Conservation (phyloP, 768 basidiomycete species). For the Suillus bovinus region DNA sequence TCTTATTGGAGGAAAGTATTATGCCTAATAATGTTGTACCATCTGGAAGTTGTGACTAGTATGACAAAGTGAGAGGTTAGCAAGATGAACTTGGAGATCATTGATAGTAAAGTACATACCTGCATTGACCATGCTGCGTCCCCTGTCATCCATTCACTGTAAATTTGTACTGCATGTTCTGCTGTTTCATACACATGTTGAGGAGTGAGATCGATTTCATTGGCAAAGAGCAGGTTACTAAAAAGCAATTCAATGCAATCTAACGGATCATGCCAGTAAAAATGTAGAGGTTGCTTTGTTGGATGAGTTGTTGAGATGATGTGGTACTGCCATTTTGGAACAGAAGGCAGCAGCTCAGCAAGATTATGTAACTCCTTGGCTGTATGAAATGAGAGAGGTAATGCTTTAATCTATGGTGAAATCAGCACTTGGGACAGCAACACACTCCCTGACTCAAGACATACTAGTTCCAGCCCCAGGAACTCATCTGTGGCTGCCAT, state of each 20-base stretch:
- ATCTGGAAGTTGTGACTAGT: no score
- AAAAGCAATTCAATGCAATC: slow-evolving; percentile 32
- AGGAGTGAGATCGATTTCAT: slow-evolving; percentile 24
- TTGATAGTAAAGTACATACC: no score
- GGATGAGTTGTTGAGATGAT: slow-evolving; percentile 12
- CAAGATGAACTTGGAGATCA: no score
- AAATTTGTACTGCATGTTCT: slow-evolving; percentile 11
- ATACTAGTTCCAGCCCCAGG: no score
- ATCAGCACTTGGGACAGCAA: neutral
- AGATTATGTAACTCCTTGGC: slow-evolving; percentile 20
- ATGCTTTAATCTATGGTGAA: neutral
- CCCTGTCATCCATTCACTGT: no score
- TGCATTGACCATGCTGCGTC: no score
- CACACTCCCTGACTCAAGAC: no score
- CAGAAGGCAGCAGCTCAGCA: slow-evolving; percentile 23
- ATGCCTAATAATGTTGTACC: no score
- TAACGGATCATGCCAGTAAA: slow-evolving; percentile 31
- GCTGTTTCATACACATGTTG: slow-evolving; percentile 14
- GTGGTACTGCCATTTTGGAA: slow-evolving; percentile 22
- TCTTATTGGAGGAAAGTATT: no score
- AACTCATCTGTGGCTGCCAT: no score
- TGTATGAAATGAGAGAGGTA: slow-evolving; percentile 18
- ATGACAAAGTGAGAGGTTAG: no score
- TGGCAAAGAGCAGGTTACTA: slow-evolving; percentile 23
- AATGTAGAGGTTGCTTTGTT: slow-evolving; percentile 24